Base-by-base conservation (phyloP, 1,284 basidiomycete species). In the Exobasidium rhododendri region DNA sequence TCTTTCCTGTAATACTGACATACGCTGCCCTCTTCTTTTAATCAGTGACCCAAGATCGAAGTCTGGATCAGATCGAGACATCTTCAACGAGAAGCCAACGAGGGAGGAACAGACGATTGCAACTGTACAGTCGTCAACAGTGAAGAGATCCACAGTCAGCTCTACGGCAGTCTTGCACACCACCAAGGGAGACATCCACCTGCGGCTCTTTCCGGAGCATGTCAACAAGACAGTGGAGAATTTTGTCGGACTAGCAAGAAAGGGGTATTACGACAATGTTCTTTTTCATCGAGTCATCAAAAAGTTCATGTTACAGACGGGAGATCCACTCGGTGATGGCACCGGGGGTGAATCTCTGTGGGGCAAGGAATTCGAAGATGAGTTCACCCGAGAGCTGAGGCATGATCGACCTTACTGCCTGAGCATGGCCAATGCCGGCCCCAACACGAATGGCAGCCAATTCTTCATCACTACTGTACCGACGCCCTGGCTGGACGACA, bases 241-340 rank as follows among this genome's bases (percentile, higher is more conserved):
- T 83, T 98, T 99, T 81, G 89, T 93, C 22, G 92, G 91, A 0
- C 91, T 97, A 73, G 87, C 91, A n/a, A 85, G 88, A 69, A 92
- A 87, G 73, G 88, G 91, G 0, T 98, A 92, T 82, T 98, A 90
- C 80, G 94, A 99, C 79, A 88, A 89, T 22, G 84, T 97, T 58
- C 87, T 97, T 75, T 97, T 98, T 84, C 96, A 99, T 81, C 90
- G 96, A 63, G 90, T 98, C 67, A 99, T 99, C 79, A 87, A 91
- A 68, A 98, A 98, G 82, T 98, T 99, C 78, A 98, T 98, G 96
- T 87, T 98, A 57, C 94, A 98, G 83, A 97, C 94, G 1, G 94
- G 96, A 40, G 94, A 99, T 75, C 96, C 96, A 0, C 82, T 96
- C 3, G 94, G 92, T 17, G 94, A 98, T 80, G 96, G 96, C 1